Evolutionary conservation across 805 yeast species (phyloP), one percentile per base, ranked within the genome.

Genomic region (Ogataea paradorogensis): DNA sequence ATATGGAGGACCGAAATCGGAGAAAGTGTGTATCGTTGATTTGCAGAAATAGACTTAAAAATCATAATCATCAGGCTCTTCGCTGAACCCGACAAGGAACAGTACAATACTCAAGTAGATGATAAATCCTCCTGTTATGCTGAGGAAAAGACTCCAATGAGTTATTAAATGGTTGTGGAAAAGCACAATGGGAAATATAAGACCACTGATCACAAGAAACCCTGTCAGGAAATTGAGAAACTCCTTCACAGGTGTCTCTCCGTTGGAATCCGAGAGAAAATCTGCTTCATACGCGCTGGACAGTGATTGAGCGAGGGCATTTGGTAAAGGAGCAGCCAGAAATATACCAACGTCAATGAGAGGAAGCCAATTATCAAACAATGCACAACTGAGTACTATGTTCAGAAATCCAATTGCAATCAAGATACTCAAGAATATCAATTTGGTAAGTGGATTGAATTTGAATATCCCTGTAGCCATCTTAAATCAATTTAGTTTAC

Each of bases 281-380:
- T 59, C 63, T 2, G 59, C 42, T 36, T 58, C 61, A 33, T 60
- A 58, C n/a, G 53, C 49, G 15, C 48, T 40, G 16, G 51, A 31
- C 4, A 58, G 33, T 3, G 55, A 53, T 16, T 48, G 47, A 6
- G 59, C 51, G 3, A 63, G 22, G 5, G 61, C 48, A 38, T 63
- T 63, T 14, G 68, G 68, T n/a, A 63, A 40, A 10, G 68, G 67
- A 1, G 67, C 67, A n/a, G 61, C 15, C 15, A 63, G 46, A 38
- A 63, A 63, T 6, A 63, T 50, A 4, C 45, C 51, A 4, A 63
- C 63, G 50, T 84, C 93, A 31, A 81, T 76, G 49, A 91, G 71
- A 32, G 99, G 97, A 51, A 82, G 79, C 90, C 96, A 93, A 62
- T 89, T 90, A 42, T 84, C 80, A 66, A 75, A 87, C 16, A 93